Percentiles rank a stretch among this genome's conserved stretches.
Conservation (phyloP, 345 rosid genomes). For the Aurinia saxatilis region DNA sequence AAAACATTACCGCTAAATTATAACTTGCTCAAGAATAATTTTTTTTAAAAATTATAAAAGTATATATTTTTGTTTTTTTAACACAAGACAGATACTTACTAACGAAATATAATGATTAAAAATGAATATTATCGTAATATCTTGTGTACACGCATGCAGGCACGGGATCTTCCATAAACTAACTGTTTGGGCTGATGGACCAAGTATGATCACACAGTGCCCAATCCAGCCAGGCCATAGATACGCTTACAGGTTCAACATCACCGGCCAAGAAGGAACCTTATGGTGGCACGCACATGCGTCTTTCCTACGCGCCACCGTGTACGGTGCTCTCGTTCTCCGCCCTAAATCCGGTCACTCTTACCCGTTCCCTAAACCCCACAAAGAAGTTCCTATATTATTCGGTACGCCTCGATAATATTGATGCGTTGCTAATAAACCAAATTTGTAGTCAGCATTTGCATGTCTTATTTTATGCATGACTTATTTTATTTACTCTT, state of each 20-base stretch:
- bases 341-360: conserved; percentile 52
- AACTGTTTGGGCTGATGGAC: conserved; percentile 89
- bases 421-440: neutral
- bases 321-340: conserved; percentile 74
- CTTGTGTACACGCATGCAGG: conserved; percentile 34
- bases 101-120: neutral
- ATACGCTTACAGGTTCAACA: conserved; percentile 56
- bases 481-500: too few species aligned
- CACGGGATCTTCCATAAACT: conserved; percentile 67
- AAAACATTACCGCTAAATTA: too few species aligned
- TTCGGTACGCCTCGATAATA: conserved; percentile 37
- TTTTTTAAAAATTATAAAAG: too few species aligned
- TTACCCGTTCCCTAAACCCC: conserved; percentile 76
- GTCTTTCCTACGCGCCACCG: conserved; percentile 69
- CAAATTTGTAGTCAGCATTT: neutral
- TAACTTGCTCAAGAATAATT: too few species aligned
- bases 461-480: too few species aligned
- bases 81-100: neutral
- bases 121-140: neutral
- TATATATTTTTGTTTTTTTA: too few species aligned
- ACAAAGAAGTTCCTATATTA: conserved; percentile 65
- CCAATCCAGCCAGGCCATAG: conserved; percentile 59
- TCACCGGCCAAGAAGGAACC: conserved; percentile 74
- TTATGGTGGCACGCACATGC: conserved; percentile 95
- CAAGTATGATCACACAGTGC: conserved; percentile 68